These are phyloP conservation scores for Penicillium sp. DNA, from an alignment of 2,329 filamentous ascomycete genomes.

Conservation along the genomic window DNA sequence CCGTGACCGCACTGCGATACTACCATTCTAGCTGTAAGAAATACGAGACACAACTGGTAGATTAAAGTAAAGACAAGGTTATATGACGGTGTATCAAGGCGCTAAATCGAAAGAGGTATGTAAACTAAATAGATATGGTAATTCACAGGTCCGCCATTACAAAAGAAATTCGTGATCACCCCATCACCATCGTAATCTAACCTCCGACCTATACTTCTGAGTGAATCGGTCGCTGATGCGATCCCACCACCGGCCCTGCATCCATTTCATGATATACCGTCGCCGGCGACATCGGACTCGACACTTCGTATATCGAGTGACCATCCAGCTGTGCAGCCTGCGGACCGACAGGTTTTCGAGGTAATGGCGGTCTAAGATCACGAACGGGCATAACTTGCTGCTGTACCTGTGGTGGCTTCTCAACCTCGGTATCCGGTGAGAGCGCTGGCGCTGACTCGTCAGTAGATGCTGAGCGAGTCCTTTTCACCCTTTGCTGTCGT, in stretches of 20 bases:
- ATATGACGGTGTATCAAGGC: no score
- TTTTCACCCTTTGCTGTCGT: conserved; percentile 4
- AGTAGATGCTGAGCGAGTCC: not conserved
- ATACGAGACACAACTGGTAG: no score
- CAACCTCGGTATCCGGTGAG: not conserved
- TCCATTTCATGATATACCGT: conserved; percentile 24
- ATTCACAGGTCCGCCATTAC: no score
- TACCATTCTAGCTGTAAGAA: no score
- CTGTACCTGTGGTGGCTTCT: conserved; percentile 9
- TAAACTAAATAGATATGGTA: no score
- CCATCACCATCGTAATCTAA: not conserved
- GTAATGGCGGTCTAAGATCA: conserved; percentile 6
- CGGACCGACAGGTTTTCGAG: conserved; percentile 20
- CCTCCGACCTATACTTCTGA: not conserved
- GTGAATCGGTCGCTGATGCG: conserved; percentile 25
- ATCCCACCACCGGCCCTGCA: conserved; percentile 19
- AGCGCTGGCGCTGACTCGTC: not conserved
- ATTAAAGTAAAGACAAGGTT: no score
- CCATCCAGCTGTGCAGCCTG: conserved; percentile 18
- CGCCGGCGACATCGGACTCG: conserved; percentile 12
- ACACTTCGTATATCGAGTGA: conserved; percentile 21
- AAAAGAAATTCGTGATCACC: not conserved
- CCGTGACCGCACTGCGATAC: no score
- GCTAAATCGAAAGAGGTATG: no score
- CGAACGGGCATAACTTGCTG: conserved; percentile 1